Percentiles rank a stretch among this genome's conserved stretches.
Evolutionary conservation across 257 asterid genomes (phyloP).

Genomic region (Penstemon eatonii): DNA sequence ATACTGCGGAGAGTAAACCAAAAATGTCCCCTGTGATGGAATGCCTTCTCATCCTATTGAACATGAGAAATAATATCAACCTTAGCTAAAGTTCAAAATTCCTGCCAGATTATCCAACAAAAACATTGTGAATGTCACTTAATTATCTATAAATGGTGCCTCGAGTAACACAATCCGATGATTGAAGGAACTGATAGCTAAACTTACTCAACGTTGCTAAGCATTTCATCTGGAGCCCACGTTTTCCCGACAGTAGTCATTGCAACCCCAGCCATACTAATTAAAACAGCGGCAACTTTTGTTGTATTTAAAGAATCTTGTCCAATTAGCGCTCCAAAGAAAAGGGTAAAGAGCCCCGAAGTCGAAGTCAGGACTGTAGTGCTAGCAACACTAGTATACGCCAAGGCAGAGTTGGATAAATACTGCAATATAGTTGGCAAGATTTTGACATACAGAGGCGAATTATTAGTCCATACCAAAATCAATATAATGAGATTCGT

Average conservation of each 20-base stretch:
- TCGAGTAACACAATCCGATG: background rate
- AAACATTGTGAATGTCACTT: background rate
- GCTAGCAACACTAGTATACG: conserved; percentile 82
- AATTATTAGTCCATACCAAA: too few relatives aligned
- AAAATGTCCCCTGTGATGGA: conserved; percentile 62
- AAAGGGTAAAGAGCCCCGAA: conserved; percentile 76
- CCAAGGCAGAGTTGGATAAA: conserved; percentile 72
- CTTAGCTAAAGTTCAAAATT: background rate
- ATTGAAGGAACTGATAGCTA: background rate
- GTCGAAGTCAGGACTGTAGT: conserved; percentile 80
- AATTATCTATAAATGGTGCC: conserved; percentile 1
- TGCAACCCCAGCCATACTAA: conserved; percentile 69
- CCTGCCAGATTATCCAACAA: background rate
- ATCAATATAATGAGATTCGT: background rate
- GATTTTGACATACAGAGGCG: too few relatives aligned
- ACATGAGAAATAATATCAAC: conserved; percentile 14
- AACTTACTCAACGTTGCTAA: conserved; percentile 59
- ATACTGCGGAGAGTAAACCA: conserved; percentile 73
- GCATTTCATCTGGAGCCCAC: conserved; percentile 72
- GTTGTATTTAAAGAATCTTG: conserved; percentile 56
- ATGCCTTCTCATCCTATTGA: conserved; percentile 46
- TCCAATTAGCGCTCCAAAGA: conserved; percentile 67
- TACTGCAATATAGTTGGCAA: conserved; percentile 40
- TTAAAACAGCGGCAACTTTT: conserved; percentile 56
- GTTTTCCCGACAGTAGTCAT: conserved; percentile 80